Conservation (phyloP, 1,139 yeast species). For the Nematodospora anomalae region DNA sequence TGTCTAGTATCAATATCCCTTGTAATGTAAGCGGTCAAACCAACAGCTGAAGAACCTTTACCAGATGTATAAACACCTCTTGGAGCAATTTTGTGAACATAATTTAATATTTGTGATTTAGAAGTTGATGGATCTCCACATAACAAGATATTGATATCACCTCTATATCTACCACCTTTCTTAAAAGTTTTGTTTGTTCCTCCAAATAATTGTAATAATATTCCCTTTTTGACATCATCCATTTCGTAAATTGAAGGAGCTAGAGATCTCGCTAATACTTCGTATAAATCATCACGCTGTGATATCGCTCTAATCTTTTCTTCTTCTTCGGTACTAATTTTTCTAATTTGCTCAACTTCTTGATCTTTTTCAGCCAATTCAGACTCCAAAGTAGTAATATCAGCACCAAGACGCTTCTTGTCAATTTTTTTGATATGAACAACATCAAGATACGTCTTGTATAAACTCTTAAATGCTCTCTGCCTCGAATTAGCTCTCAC, state of each 20-base stretch:
- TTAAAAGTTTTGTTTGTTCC: slow-evolving; percentile 88
- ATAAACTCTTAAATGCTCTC: slow-evolving; percentile 78
- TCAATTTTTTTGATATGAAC: slow-evolving; percentile 90
- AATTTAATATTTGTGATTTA: slow-evolving; percentile 88
- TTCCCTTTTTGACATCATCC: slow-evolving; percentile 96
- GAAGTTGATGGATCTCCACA: slow-evolving; percentile 99
- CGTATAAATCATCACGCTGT: slow-evolving; percentile 76
- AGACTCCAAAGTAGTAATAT: slow-evolving; percentile 60
- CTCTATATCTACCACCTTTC: slow-evolving; percentile 94
- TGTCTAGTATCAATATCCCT: slow-evolving; percentile 93
- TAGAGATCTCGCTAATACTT: slow-evolving; percentile 82
- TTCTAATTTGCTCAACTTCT: slow-evolving; percentile 76
- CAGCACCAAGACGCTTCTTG: slow-evolving; percentile 77
- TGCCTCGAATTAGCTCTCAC: slow-evolving; percentile 85
- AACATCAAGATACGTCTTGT: slow-evolving; percentile 91
- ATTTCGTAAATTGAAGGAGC: slow-evolving; percentile 96
- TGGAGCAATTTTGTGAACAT: slow-evolving; percentile 96
- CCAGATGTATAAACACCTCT: slow-evolving; percentile 98
- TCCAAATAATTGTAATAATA: slow-evolving; percentile 87
- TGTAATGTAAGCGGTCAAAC: slow-evolving; percentile 94
- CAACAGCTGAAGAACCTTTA: slow-evolving; percentile 98
- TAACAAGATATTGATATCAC: slow-evolving; percentile 84
- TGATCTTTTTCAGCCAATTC: slow-evolving; percentile 52
- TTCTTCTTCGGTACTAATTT: slow-evolving; percentile 67
- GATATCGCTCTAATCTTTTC: slow-evolving; percentile 61